Evolutionary conservation across 2,329 filamentous ascomycete genomes (phyloP).

Genomic region (Parascedosporium putredinis): DNA sequence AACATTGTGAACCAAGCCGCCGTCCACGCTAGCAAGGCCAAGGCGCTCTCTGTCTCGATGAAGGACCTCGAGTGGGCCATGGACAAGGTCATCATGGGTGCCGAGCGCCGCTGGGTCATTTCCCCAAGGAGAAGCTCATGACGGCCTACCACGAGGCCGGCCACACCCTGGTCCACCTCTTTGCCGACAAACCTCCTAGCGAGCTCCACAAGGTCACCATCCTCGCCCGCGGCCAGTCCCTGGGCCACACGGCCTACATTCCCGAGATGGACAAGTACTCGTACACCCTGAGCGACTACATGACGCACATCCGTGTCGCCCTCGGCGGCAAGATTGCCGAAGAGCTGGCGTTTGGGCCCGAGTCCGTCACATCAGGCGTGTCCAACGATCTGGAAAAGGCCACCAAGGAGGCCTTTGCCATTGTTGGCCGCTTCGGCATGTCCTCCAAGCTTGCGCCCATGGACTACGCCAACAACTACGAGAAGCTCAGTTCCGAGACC

Average conservation of each 20-base stretch:
- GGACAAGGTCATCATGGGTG: constrained; percentile 95
- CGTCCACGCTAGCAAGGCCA: constrained; percentile 83
- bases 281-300: constrained; percentile 72
- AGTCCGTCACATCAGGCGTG: constrained; percentile 84
- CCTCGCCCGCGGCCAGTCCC: constrained; percentile 74
- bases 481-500: constrained; percentile 73
- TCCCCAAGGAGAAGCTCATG: constrained; percentile 88
- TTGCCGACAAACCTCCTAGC: constrained; percentile 60
- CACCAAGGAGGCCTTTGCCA: constrained; percentile 71
- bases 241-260: constrained; percentile 80
- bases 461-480: constrained; percentile 73
- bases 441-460: constrained; percentile 80
- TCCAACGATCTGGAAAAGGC: constrained; percentile 73
- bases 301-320: constrained; percentile 67
- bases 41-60: constrained; percentile 63
- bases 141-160: constrained; percentile 87
- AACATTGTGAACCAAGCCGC: constrained; percentile 96
- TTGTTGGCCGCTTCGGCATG: constrained; percentile 88
- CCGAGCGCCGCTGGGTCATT: constrained; percentile 82
- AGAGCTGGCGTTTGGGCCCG: constrained; percentile 83
- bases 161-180: constrained; percentile 82
- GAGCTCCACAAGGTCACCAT: constrained; percentile 96
- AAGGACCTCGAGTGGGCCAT: constrained; percentile 93
- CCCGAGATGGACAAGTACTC: constrained; percentile 91
- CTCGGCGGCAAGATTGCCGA: constrained; percentile 85